Percentiles rank a stretch among this genome's conserved stretches.
phyloP scores from a whole-genome alignment of 176 grass and related monocot genomes.

The Dactylis glomerata region DNA sequence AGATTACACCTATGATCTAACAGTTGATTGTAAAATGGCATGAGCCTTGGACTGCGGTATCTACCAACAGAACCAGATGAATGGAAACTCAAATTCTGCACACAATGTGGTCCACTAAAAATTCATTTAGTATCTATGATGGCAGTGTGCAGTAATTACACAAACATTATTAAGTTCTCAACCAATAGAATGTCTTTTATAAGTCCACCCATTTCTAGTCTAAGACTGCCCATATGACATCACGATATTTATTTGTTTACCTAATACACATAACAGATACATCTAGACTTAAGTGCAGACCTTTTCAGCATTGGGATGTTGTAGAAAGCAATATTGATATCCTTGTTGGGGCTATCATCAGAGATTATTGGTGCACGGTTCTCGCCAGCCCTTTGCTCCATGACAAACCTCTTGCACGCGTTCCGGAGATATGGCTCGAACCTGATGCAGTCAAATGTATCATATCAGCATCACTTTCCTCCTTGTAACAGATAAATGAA shows the following conservation, averaged over 20 bases:
- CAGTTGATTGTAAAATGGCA: not conserved
- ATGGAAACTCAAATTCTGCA: not conserved
- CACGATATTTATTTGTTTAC: not conserved
- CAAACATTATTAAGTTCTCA: not conserved
- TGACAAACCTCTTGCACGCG: slow-evolving; percentile 91
- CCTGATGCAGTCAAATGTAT: slow-evolving; percentile 26
- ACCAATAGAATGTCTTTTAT: not conserved
- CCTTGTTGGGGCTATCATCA: slow-evolving; percentile 84
- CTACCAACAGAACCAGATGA: not conserved
- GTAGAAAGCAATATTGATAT: slow-evolving; percentile 93
- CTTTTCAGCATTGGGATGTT: slow-evolving; percentile 83
- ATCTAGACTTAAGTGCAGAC: slow-evolving; percentile 20
- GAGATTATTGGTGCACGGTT: slow-evolving; percentile 72
- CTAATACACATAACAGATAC: not conserved
- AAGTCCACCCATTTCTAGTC: not conserved
- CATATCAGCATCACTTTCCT: not conserved
- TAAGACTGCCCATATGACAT: not conserved
- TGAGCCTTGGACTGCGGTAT: not conserved
- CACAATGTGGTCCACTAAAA: not conserved
- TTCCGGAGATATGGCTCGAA: slow-evolving; percentile 84
- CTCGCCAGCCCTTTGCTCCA: slow-evolving; percentile 56
- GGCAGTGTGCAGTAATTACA: not conserved
- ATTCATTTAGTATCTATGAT: not conserved
- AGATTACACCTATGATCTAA: not conserved
- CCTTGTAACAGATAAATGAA: not conserved